These are phyloP conservation scores for Pilasporangium apinafurcum DNA, from an alignment of 352 stramenopile genomes.

Conservation along the genomic window DNA sequence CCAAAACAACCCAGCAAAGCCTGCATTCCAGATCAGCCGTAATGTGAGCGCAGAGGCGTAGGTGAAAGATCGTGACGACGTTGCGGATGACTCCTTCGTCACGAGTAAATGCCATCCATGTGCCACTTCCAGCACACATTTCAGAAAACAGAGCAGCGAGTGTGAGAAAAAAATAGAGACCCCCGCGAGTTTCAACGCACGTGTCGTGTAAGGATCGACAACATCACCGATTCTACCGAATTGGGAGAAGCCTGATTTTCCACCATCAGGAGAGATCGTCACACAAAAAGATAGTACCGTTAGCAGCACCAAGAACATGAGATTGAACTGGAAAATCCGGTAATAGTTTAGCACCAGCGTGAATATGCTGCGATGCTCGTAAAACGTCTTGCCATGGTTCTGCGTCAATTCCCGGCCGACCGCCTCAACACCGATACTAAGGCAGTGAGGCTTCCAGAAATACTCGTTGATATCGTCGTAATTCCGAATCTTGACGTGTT, in stretches of 20 bases:
- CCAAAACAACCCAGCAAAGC: conserved; percentile 47
- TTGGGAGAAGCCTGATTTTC: conserved; percentile 43
- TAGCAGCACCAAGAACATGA: conserved; percentile 60
- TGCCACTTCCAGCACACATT: conserved; percentile 56
- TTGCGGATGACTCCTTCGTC: conserved; percentile 32
- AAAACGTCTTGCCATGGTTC: conserved; percentile 75
- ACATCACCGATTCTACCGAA: conserved; percentile 50
- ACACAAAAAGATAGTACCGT: conserved; percentile 47
- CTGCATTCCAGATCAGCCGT: conserved; percentile 54
- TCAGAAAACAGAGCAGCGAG: conserved; percentile 39
- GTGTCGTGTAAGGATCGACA: conserved; percentile 38
- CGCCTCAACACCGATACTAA: conserved; percentile 36
- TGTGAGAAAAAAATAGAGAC: conserved; percentile 46
- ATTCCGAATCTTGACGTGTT: conserved; percentile 75
- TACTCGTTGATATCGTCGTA: conserved; percentile 84
- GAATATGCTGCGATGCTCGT: conserved; percentile 67
- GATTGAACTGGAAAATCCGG: conserved; percentile 80
- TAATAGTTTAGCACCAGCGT: conserved; percentile 76
- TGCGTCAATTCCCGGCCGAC: conserved; percentile 42
- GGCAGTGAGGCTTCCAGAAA: conserved; percentile 67
- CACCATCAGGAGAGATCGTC: conserved; percentile 49
- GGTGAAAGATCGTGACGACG: conserved; percentile 50
- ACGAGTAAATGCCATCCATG: conserved; percentile 62
- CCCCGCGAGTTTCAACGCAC: conserved; percentile 47
- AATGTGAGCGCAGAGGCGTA: conserved; percentile 45